A percentile compares a stretch with the other conserved stretches of the same genome.
These are phyloP conservation scores for Ramichloridium luteum DNA, from an alignment of 2,329 filamentous ascomycete species.

Conservation along the genomic window DNA sequence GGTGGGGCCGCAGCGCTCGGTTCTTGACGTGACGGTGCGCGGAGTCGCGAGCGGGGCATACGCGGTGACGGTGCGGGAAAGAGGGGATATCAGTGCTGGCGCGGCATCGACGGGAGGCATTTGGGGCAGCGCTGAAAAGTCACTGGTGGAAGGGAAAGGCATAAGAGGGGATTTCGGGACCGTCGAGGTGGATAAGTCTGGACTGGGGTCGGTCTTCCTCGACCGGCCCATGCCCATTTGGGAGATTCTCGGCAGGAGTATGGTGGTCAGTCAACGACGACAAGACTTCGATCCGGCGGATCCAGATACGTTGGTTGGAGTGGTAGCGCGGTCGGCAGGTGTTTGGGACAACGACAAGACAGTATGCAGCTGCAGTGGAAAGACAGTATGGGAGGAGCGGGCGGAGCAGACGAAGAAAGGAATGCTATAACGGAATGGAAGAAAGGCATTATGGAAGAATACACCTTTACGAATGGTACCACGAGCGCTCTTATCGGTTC, in stretches of 20 bases:
- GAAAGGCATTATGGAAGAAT: too few relatives aligned
- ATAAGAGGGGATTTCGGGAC: conserved; percentile 58
- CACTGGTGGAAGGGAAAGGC: conserved; percentile 32
- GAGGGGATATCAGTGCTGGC: conserved; percentile 74
- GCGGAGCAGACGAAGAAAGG: conserved; percentile 79
- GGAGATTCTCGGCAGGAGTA: conserved; percentile 47
- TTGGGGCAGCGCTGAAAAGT: conserved; percentile 50
- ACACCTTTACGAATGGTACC: too few relatives aligned
- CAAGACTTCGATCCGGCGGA: conserved; percentile 58
- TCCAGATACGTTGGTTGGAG: conserved; percentile 74
- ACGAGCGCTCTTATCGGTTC: too few relatives aligned
- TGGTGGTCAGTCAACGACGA: too few relatives aligned
- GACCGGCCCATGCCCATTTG: conserved; percentile 74
- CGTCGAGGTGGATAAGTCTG: conserved; percentile 61
- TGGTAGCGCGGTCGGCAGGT: conserved; percentile 91
- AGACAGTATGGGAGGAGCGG: conserved; percentile 96
- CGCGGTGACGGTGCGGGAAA: conserved; percentile 70
- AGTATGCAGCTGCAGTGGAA: conserved; percentile 93
- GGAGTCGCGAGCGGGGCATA: conserved; percentile 74
- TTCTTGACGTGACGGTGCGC: conserved; percentile 77
- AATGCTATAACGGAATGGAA: conserved; percentile 61
- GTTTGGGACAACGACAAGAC: conserved; percentile 99
- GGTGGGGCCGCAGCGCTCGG: conserved; percentile 61
- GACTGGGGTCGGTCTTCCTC: conserved; percentile 67
- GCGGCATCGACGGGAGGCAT: conserved; percentile 72